Conservation (phyloP, 257 asterid genomes). For the Przewalskia tangutica region DNA sequence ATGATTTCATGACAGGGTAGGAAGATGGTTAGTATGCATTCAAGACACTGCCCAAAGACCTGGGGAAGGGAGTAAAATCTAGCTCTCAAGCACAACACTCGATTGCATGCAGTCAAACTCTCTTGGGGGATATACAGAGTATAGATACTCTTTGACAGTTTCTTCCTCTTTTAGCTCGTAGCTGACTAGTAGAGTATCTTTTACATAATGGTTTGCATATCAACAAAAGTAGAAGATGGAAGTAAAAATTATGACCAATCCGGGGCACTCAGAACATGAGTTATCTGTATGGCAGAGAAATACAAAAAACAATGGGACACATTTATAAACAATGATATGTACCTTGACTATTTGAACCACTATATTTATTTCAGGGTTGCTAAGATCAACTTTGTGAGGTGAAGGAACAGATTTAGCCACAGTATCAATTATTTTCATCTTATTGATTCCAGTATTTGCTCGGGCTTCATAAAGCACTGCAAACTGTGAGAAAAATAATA, state of each 20-base stretch:
- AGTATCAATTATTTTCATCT: conserved; percentile 59
- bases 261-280: not conserved
- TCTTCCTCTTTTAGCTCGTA: not conserved
- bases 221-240: not conserved
- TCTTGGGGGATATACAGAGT: not conserved
- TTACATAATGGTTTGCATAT: not conserved
- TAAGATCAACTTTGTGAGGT: conserved; percentile 76
- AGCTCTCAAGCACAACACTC: not conserved
- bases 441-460: conserved; percentile 84
- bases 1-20: not conserved
- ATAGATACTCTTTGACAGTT: not conserved
- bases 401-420: conserved; percentile 80
- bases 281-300: not conserved
- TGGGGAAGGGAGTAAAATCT: not conserved
- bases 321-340: conserved; percentile 2
- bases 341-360: conserved; percentile 89
- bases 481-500: conserved; percentile 38
- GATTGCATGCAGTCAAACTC: not conserved
- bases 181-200: not conserved
- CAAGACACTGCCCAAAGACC: not conserved
- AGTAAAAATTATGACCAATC: not conserved
- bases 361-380: conserved; percentile 68
- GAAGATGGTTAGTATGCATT: not conserved
- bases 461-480: conserved; percentile 87
- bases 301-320: not conserved